Percentiles rank a stretch among this genome's conserved stretches.
Evolutionary conservation across 345 rosid species (phyloP).

Genomic region (Brassica juncea): DNA sequence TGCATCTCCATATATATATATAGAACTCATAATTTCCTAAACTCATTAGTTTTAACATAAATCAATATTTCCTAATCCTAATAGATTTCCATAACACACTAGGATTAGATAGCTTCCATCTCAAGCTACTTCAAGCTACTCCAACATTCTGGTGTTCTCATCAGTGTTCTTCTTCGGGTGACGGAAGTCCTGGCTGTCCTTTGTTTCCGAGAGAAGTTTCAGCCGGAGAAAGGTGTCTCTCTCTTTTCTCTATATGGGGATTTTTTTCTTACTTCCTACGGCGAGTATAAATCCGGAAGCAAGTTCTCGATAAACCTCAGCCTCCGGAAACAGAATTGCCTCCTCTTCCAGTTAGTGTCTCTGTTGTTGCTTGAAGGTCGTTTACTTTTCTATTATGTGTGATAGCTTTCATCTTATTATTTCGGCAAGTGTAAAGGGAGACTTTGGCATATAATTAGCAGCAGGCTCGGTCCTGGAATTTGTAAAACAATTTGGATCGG

Average conservation of each 20-base stretch:
- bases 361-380: conserved; percentile 4
- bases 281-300: conserved; percentile 48
- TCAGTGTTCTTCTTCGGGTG: conserved; percentile 53
- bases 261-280: conserved; percentile 25
- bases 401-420: not conserved
- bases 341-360: conserved; percentile 1
- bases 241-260: conserved; percentile 75
- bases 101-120: too few relatives aligned
- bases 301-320: not conserved
- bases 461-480: too few relatives aligned
- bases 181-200: conserved; percentile 65
- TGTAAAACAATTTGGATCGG: too few relatives aligned
- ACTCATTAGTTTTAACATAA: too few relatives aligned
- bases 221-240: conserved; percentile 63
- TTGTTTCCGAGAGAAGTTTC: conserved; percentile 65
- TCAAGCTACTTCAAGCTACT: too few relatives aligned
- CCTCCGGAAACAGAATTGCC: conserved; percentile 35
- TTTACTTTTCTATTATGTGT: not conserved
- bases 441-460: too few relatives aligned
- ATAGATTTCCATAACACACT: too few relatives aligned
- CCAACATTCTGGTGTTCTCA: conserved; percentile 43
- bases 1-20: not conserved
- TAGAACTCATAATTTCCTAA: too few relatives aligned
- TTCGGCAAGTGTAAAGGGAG: not conserved
- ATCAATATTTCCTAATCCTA: too few relatives aligned